Conservation (phyloP, 441 rosid species). For the Gossypium laxum region DNA sequence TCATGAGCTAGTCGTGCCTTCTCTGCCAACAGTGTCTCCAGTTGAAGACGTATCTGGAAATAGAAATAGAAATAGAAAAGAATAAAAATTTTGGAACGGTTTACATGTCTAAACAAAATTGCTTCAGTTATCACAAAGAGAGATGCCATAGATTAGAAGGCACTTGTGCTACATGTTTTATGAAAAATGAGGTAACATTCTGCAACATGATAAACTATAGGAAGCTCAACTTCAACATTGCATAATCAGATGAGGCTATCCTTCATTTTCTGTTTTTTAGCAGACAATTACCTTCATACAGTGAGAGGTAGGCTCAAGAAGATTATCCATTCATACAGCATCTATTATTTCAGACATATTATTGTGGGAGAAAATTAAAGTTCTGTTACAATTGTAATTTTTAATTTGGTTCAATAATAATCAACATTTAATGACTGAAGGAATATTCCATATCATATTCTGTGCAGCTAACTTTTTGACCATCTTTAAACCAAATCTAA, state of each 20-base stretch:
- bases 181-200: background rate
- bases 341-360: background rate
- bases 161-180: background rate
- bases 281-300: background rate
- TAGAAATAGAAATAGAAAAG: background rate
- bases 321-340: background rate
- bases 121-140: too few relatives aligned
- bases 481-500: background rate
- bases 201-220: background rate
- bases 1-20: conserved; percentile 63
- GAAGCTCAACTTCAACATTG: background rate
- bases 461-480: background rate
- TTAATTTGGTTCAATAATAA: background rate
- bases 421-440: background rate
- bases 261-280: background rate
- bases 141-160: background rate
- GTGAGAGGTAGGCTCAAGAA: background rate
- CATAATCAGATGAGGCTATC: background rate
- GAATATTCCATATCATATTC: background rate
- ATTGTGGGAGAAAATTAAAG: background rate
- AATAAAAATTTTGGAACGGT: background rate
- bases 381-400: background rate
- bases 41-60: conserved; percentile 52
- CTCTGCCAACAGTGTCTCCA: conserved; percentile 51
- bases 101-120: background rate